These are phyloP conservation scores for Hypoxylon lenormandii DNA, from an alignment of 495 filamentous ascomycete species.

Conservation along the genomic window DNA sequence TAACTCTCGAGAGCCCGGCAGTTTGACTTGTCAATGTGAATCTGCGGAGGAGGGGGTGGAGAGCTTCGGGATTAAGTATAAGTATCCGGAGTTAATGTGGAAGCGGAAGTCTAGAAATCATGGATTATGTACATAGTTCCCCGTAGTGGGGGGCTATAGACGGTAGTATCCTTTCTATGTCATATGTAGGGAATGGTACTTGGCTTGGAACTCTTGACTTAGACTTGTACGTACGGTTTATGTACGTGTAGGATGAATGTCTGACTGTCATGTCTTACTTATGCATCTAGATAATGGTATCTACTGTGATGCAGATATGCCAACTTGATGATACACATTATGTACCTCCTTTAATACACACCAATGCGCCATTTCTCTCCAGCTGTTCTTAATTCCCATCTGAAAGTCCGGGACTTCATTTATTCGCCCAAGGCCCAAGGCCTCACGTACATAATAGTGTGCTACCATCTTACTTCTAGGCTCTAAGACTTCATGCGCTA, in stretches of 20 bases:
- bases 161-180: too few relatives aligned
- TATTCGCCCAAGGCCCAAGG: not conserved
- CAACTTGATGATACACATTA: too few relatives aligned
- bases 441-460: not conserved
- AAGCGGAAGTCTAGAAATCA: conserved; percentile 1
- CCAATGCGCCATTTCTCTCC: conserved; percentile 1
- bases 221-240: too few relatives aligned
- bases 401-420: not conserved
- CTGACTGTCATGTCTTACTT: not conserved
- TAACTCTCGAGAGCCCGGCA: conserved; percentile 5
- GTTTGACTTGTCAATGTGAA: conserved; percentile 11
- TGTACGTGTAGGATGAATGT: not conserved
- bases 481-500: not conserved
- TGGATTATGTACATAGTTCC: too few relatives aligned
- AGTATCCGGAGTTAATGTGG: conserved; percentile 30
- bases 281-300: not conserved
- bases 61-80: conserved; percentile 22
- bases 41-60: conserved; percentile 16
- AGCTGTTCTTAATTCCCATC: not conserved
- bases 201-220: too few relatives aligned
- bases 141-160: too few relatives aligned
- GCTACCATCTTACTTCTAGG: not conserved
- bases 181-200: too few relatives aligned
- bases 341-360: too few relatives aligned
- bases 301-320: too few relatives aligned